Conservation (phyloP, 1,139 yeast species). For the Barnettozyma hawaiiensis region DNA sequence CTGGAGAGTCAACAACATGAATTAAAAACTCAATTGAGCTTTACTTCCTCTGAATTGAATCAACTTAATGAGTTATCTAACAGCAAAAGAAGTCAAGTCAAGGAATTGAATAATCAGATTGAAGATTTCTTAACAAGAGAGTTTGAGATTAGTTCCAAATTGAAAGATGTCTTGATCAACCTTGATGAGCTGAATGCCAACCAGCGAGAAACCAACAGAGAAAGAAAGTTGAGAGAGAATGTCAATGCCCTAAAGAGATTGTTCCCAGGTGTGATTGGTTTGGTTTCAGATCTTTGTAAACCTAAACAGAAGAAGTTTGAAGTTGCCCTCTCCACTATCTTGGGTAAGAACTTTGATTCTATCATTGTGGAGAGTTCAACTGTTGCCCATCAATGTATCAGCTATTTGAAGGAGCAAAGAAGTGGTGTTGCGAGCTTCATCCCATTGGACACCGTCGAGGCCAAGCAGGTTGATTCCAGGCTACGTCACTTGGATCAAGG, state of each 20-base stretch:
- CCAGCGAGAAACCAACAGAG: slow-evolving; percentile 70
- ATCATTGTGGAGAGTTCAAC: slow-evolving; percentile 73
- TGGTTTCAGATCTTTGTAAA: slow-evolving; percentile 71
- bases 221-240: slow-evolving; percentile 64
- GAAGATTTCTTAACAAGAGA: slow-evolving; percentile 46
- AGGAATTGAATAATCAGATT: slow-evolving; percentile 39
- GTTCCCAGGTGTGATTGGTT: slow-evolving; percentile 78
- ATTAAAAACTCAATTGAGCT: slow-evolving; percentile 27
- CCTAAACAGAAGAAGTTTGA: slow-evolving; percentile 77
- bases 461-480: slow-evolving; percentile 47
- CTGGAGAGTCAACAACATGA: slow-evolving; percentile 28
- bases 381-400: slow-evolving; percentile 79
- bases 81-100: slow-evolving; percentile 39
- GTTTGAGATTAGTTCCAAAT: slow-evolving; percentile 52
- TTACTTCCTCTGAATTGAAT: slow-evolving; percentile 30
- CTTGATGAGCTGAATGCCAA: slow-evolving; percentile 71
- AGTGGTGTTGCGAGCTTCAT: slow-evolving; percentile 83
- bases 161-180: slow-evolving; percentile 55
- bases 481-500: slow-evolving; percentile 51
- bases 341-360: slow-evolving; percentile 79
- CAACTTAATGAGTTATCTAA: slow-evolving; percentile 30
- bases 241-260: slow-evolving; percentile 60
- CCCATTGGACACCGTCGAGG: slow-evolving; percentile 78
- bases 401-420: slow-evolving; percentile 78
- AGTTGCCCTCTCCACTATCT: slow-evolving; percentile 67